A percentile compares a stretch with the other conserved stretches of the same genome.
These are phyloP conservation scores for Fraxinus cuspidata DNA, from an alignment of 257 asterid genomes.

Conservation along the genomic window DNA sequence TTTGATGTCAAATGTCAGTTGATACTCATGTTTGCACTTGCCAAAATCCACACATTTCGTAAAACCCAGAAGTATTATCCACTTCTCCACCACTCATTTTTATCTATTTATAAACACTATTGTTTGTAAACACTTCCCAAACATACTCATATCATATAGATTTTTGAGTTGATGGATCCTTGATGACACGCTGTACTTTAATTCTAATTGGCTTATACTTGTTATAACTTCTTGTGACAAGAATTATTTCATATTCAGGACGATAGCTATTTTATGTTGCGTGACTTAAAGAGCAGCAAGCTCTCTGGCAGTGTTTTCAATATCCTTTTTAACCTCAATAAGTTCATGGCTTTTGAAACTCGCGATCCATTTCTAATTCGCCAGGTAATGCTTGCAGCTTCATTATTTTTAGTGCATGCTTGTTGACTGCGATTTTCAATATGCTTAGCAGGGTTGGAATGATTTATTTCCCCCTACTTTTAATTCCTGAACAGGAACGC, in stretches of 20 bases:
- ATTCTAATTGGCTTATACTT: background rate
- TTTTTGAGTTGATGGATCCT: conserved; percentile 14
- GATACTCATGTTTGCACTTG: no score
- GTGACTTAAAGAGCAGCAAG: conserved; percentile 84
- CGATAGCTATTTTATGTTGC: conserved; percentile 75
- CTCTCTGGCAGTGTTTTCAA: conserved; percentile 91
- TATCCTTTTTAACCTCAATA: conserved; percentile 94
- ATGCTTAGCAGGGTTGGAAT: conserved; percentile 18
- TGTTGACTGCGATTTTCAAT: conserved; percentile 6
- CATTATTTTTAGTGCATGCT: conserved; percentile 1
- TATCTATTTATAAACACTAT: no score
- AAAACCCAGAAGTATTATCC: no score
- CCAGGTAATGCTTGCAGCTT: conserved; percentile 60
- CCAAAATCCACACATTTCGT: no score
- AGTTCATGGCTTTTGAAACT: conserved; percentile 99
- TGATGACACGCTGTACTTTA: background rate
- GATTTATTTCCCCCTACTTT: conserved; percentile 3
- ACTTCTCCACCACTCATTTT: no score
- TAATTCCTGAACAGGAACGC: conserved; percentile 69
- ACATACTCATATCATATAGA: background rate
- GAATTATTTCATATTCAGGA: conserved; percentile 55
- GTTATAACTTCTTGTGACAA: conserved; percentile 18
- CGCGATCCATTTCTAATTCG: conserved; percentile 98
- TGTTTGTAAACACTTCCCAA: no score
- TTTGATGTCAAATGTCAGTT: no score